Conservation (phyloP, 2,329 filamentous ascomycete genomes). For the Zelopaecilomyces penicillatus region DNA sequence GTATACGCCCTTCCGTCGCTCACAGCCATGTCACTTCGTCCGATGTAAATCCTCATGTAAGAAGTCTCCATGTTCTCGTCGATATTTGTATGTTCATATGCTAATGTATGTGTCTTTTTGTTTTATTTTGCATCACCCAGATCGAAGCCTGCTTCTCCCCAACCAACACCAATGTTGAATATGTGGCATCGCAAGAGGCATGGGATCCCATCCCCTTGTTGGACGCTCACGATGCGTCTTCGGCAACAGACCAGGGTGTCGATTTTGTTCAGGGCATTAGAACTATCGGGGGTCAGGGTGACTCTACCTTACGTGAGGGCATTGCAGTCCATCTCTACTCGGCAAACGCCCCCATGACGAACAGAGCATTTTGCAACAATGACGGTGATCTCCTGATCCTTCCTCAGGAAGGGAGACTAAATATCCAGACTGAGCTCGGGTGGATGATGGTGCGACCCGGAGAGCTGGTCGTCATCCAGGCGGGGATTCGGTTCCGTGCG, state of each 20-base stretch:
- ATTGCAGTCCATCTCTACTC: constrained; percentile 40
- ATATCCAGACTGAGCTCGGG: constrained; percentile 62
- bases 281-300: constrained; percentile 38
- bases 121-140: background rate
- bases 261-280: constrained; percentile 38
- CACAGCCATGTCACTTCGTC: constrained; percentile 16
- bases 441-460: constrained; percentile 55
- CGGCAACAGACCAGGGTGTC: constrained; percentile 14
- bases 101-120: too few species aligned
- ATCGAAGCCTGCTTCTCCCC: constrained; percentile 37
- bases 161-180: constrained; percentile 36
- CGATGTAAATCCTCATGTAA: constrained; percentile 19
- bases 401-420: constrained; percentile 54
- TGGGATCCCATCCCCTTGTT: constrained; percentile 37
- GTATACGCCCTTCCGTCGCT: constrained; percentile 24
- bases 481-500: constrained; percentile 45
- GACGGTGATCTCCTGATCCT: constrained; percentile 62
- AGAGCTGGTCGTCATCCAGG: constrained; percentile 59
- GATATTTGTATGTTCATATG: background rate
- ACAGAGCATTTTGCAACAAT: constrained; percentile 31
- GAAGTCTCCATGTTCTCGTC: background rate
- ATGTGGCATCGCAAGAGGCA: constrained; percentile 36
- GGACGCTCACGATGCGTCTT: background rate
- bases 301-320: constrained; percentile 37
- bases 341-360: constrained; percentile 35